These are phyloP conservation scores for Cyclotella baltica DNA, from an alignment of 108 stramenopile species.

Conservation along the genomic window DNA sequence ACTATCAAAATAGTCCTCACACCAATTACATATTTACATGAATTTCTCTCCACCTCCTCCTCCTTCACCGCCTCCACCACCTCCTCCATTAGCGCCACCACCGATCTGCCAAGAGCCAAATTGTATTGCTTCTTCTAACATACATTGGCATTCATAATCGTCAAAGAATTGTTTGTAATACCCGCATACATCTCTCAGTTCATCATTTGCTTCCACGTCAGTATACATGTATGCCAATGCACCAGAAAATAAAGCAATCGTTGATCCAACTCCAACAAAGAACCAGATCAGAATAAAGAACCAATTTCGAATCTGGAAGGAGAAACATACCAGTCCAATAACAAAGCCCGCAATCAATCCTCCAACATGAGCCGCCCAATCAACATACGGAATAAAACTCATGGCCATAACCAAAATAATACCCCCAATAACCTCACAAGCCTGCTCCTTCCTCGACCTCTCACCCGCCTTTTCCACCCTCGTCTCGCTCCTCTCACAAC, in stretches of 20 bases:
- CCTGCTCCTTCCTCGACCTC: conserved; percentile 76
- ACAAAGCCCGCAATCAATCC: conserved; percentile 76
- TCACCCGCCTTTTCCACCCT: conserved; percentile 61
- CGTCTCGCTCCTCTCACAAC: conserved; percentile 64
- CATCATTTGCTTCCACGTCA: conserved; percentile 64
- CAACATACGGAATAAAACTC: conserved; percentile 59
- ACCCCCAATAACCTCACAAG: conserved; percentile 62
- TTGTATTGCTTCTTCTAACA: conserved; percentile 37
- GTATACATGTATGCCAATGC: conserved; percentile 71
- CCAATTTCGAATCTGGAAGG: conserved; percentile 61
- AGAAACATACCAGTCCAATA: conserved; percentile 72
- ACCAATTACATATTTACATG: background rate
- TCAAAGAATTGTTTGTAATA: conserved; percentile 84
- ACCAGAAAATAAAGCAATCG: conserved; percentile 53
- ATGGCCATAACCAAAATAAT: conserved; percentile 70
- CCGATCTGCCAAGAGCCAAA: conserved; percentile 15
- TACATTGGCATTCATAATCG: conserved; percentile 84
- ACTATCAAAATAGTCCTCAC: background rate
- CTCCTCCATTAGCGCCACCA: conserved; percentile 7
- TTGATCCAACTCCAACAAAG: conserved; percentile 58
- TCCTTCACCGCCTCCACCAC: conserved; percentile 7
- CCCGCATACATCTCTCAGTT: conserved; percentile 81
- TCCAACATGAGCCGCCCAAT: conserved; percentile 88
- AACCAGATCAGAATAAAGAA: conserved; percentile 63
- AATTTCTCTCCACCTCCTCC: conserved; percentile 19